A percentile compares a stretch with the other conserved stretches of the same genome.
These are phyloP conservation scores for Lactarius pseudohatsudake DNA, from an alignment of 768 basidiomycete species.

Conservation along the genomic window DNA sequence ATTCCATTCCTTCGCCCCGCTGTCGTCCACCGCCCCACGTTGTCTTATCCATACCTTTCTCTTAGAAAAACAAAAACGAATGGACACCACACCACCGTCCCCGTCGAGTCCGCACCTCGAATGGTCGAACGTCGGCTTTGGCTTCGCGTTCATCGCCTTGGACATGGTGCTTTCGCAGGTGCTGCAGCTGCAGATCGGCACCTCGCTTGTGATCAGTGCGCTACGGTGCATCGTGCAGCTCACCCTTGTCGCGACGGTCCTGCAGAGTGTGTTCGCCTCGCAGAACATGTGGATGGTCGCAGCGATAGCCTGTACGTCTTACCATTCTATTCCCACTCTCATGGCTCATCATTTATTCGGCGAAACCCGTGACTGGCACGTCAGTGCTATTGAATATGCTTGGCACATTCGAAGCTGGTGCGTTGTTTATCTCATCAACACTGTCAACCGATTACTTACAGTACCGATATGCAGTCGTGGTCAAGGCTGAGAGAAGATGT, in stretches of 20 bases:
- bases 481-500: slow-evolving; percentile 75
- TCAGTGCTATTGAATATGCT: slow-evolving; percentile 69
- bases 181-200: slow-evolving; percentile 67
- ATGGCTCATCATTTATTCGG: neutral
- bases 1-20: neutral
- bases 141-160: slow-evolving; percentile 72
- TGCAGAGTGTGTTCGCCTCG: slow-evolving; percentile 74
- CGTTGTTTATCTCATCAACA: slow-evolving; percentile 29
- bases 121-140: slow-evolving; percentile 77
- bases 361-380: neutral
- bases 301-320: slow-evolving; percentile 66
- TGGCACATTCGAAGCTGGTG: slow-evolving; percentile 77
- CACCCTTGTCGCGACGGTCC: slow-evolving; percentile 63
- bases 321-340: neutral
- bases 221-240: slow-evolving; percentile 78
- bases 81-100: slow-evolving; percentile 35
- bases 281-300: slow-evolving; percentile 73
- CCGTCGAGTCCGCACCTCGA: slow-evolving; percentile 40
- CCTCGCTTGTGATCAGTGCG: slow-evolving; percentile 66
- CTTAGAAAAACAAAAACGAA: slow-evolving; percentile 21
- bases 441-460: neutral
- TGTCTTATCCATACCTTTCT: neutral
- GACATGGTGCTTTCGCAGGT: slow-evolving; percentile 63
- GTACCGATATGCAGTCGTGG: slow-evolving; percentile 50
- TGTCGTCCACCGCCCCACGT: no score